Conservation (phyloP, 2,329 filamentous ascomycete genomes). For the Alternaria burnsii region DNA sequence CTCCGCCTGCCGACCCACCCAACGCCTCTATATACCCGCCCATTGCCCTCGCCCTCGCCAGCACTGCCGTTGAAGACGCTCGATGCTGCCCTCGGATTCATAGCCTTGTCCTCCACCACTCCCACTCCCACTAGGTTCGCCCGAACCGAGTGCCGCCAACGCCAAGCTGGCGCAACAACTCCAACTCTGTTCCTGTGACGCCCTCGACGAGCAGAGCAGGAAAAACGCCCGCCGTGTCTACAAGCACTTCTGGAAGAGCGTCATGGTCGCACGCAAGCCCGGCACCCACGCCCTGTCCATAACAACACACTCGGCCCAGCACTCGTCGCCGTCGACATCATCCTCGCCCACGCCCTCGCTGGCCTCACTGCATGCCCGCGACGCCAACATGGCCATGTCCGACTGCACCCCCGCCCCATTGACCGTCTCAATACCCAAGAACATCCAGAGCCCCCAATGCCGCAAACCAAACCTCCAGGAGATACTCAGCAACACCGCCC, state of each 20-base stretch:
- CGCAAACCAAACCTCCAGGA: conserved; percentile 80
- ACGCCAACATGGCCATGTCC: conserved; percentile 59
- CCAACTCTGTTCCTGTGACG: conserved; percentile 45
- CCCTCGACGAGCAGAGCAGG: conserved; percentile 43
- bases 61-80: neutral
- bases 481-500: conserved; percentile 85
- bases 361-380: conserved; percentile 53
- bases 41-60: neutral
- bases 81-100: conserved; percentile 10
- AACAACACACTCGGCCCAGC: conserved; percentile 43
- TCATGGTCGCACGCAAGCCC: conserved; percentile 48
- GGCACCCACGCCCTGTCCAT: conserved; percentile 41
- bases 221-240: conserved; percentile 46
- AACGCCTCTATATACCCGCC: neutral
- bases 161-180: conserved; percentile 52
- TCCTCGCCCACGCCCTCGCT: conserved; percentile 42
- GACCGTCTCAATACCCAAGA: conserved; percentile 60
- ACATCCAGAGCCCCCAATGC: conserved; percentile 59
- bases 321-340: conserved; percentile 41
- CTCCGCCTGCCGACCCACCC: neutral
- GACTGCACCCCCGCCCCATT: conserved; percentile 56
- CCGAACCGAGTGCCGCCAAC: conserved; percentile 44
- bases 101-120: conserved; percentile 3
- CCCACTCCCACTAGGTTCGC: conserved; percentile 41
- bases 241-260: conserved; percentile 50